Percentiles rank a stretch among this genome's conserved stretches.
phyloP scores from a whole-genome alignment of 148 eudicot species.

The Rheum nobile region DNA sequence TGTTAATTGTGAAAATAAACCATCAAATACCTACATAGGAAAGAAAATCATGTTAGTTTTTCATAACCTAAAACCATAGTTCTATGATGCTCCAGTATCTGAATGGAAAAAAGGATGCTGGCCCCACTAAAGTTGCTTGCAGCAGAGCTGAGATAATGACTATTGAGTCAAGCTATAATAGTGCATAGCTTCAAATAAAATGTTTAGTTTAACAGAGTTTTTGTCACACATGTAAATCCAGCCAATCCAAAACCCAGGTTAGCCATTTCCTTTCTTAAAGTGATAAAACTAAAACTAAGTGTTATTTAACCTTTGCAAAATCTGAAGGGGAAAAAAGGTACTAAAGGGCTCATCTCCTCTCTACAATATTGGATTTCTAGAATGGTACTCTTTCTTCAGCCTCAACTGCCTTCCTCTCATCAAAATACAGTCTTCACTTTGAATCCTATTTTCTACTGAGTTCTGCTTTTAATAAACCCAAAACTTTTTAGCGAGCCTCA shows the following conservation, averaged over 20 bases:
- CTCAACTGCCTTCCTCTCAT: neutral
- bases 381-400: neutral
- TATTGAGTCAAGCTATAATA: neutral
- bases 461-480: neutral
- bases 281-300: neutral
- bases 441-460: neutral
- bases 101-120: neutral
- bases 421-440: neutral
- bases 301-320: neutral
- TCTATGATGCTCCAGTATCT: neutral
- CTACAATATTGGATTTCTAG: neutral
- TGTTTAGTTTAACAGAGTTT: neutral
- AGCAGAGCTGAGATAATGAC: neutral
- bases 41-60: conserved; percentile 7
- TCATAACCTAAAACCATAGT: neutral
- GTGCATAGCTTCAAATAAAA: neutral
- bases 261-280: neutral
- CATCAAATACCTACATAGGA: conserved; percentile 41
- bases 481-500: neutral
- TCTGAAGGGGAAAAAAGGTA: neutral
- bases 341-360: neutral
- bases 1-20: conserved; percentile 25
- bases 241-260: neutral
- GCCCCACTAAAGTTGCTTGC: neutral
- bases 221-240: neutral